phyloP scores from a whole-genome alignment of 1,139 yeast species.

The Geotrichum carabidarum region DNA sequence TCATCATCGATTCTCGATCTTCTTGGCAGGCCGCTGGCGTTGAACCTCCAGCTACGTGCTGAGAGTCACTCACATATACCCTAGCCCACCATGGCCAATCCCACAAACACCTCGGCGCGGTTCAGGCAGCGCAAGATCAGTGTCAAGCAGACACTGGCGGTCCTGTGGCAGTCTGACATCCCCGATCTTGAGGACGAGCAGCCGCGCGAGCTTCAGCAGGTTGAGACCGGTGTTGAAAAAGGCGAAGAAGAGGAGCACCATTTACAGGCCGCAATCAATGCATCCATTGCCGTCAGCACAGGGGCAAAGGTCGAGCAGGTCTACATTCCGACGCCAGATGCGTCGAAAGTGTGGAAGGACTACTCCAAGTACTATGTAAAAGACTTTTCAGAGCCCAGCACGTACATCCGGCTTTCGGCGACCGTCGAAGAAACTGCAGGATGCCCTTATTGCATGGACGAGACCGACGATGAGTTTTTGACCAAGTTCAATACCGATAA shows the following conservation, averaged over 20 bases:
- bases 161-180: conserved; percentile 70
- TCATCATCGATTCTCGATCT: background rate
- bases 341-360: conserved; percentile 76
- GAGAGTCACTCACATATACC: conserved; percentile 7
- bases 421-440: conserved; percentile 94
- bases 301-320: conserved; percentile 56
- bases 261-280: conserved; percentile 82
- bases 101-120: conserved; percentile 44
- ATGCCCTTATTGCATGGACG: conserved; percentile 85
- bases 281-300: conserved; percentile 54
- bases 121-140: conserved; percentile 89
- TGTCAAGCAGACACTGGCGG: conserved; percentile 78
- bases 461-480: conserved; percentile 69
- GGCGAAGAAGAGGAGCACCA: conserved; percentile 97
- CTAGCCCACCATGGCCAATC: background rate
- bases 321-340: conserved; percentile 96
- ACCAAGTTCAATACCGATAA: conserved; percentile 40
- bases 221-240: conserved; percentile 97
- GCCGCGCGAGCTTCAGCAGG: conserved; percentile 80
- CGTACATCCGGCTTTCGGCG: conserved; percentile 84
- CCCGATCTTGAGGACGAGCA: conserved; percentile 70
- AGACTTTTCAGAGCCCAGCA: conserved; percentile 63
- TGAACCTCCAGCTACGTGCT: conserved; percentile 2
- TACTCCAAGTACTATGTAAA: conserved; percentile 67
- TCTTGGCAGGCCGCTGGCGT: too few relatives aligned